Base-by-base conservation (phyloP, 352 stramenopile genomes). In the Globisporangium nunn region DNA sequence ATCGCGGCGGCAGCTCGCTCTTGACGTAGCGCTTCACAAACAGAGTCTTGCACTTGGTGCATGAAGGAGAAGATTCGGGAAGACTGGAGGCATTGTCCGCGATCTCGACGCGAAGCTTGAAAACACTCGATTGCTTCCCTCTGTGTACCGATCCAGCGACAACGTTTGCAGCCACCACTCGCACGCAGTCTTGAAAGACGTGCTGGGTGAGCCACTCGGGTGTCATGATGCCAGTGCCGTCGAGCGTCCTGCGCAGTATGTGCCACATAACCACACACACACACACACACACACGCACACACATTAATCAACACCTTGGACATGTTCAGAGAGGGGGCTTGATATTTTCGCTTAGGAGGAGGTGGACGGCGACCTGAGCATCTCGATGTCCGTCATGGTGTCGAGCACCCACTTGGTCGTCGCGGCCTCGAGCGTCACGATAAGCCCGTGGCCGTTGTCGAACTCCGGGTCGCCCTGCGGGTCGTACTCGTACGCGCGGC, bases 11-110 rank as follows among this genome's bases (percentile, higher is more conserved):
- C 37, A 90, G 67, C 54, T 90, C 79, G 29, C 71, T 61, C 51
- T 67, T 76, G 12, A 75, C 70, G 33, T 74, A 84, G 33, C 80
- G 75, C 66, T 90, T 90, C n/a, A 84, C 23, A 58, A 90, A 90
- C 37, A 90, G 23, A 6, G 55, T 70, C 37, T 43, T 43, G 37
- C 37, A 4, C 37, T 15, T 17, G 11, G 37, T 17, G 37, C 37
- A 12, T 6, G 11, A 1, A 6, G 35, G 33, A 37, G 33, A 8
- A 8, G 33, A 37, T 8, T 8, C 33, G 33, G 33, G 35, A 12
- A 11, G 8, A 12, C 35, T 3, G 10, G 35, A 41, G 35, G 3
- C 37, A 12, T 15, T 29, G 3, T 30, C 31, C 0, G 18, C 30
- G 14, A 69, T 18, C 44, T 67, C 55, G 17, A 85, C 58, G 7